Evolutionary conservation across 805 yeast genomes (phyloP), one percentile per base, ranked within the genome.

Genomic region (Kuraishia hungarica): DNA sequence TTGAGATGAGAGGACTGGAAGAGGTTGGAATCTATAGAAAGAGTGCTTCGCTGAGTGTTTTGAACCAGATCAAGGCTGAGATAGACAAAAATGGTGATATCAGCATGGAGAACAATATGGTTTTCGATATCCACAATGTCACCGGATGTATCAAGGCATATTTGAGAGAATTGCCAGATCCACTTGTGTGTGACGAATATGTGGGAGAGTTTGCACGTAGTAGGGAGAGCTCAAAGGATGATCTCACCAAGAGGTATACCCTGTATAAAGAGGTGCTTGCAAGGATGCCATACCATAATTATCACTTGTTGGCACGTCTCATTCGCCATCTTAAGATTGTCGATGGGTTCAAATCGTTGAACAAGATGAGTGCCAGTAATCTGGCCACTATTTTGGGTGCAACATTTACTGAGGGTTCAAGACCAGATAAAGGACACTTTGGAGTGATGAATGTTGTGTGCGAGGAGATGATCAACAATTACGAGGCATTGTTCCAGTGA

Each of bases 21-120:
- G 97, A 92, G 65, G 88, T 89, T 54, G 98, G 98, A 19, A 75
- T 93, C 15, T 93, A 93, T 67, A 82, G 98, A 67, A 81, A 80
- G 58, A 77, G 83, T 64, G 78, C 84, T 0, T 78, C 84, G 0
- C 59, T 80, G 26, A 71, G 76, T 56, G 80, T 77, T 43, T 70
- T 81, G 58, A 71, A 64, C 51, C 69, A 70, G 50, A 68, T 79
- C 55, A 78, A 73, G 59, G 64, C 69, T 1, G 71, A 70, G 53
- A 77, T 81, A 55, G 82, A 81, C 61, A 67, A 66, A 54, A 56
- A 65, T 5, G 85, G 85, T 2, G 72, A 71, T 51, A 68, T 79
- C 56, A 73, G 77, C 60, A 74, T 79, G 68, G 74, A 71, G 53
- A 65, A 69, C 53, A 68, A 71, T 20, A 58, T 71, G 8, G 67